Evolutionary conservation across 2,329 filamentous ascomycete species (phyloP).

Genomic region (Nemania abortiva): DNA sequence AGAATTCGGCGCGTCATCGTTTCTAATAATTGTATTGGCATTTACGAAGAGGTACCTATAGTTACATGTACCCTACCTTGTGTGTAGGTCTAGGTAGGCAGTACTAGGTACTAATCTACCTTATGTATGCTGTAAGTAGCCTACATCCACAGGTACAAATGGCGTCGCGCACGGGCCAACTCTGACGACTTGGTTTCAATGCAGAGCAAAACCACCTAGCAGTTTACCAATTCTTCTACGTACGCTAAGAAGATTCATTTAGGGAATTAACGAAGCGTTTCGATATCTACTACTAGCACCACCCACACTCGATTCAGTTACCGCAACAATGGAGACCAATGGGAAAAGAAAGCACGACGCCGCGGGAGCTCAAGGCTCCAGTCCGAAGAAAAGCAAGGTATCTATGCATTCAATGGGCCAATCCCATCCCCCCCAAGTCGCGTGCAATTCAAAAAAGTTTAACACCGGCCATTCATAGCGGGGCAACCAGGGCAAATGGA

Average conservation of each 20-base stretch:
- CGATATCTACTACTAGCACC: background rate
- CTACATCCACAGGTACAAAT: background rate
- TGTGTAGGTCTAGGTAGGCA: no score
- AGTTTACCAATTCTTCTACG: background rate
- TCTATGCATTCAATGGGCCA: background rate
- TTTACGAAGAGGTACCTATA: no score
- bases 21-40: no score
- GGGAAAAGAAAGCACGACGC: constrained; percentile 54
- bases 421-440: background rate
- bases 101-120: background rate
- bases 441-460: background rate
- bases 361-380: constrained; percentile 42
- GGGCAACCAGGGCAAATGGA: constrained; percentile 69
- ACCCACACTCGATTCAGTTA: background rate
- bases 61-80: no score
- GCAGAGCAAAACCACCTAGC: background rate
- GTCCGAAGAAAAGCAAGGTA: constrained; percentile 55
- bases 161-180: constrained; percentile 7
- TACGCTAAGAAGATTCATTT: background rate
- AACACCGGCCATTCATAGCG: constrained; percentile 52
- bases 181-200: background rate
- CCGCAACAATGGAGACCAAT: constrained; percentile 49
- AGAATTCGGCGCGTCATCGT: no score
- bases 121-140: no score
- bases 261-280: background rate